These are phyloP conservation scores for Colletotrichum brevisporum DNA, from an alignment of 2,329 filamentous ascomycete species.

Conservation along the genomic window DNA sequence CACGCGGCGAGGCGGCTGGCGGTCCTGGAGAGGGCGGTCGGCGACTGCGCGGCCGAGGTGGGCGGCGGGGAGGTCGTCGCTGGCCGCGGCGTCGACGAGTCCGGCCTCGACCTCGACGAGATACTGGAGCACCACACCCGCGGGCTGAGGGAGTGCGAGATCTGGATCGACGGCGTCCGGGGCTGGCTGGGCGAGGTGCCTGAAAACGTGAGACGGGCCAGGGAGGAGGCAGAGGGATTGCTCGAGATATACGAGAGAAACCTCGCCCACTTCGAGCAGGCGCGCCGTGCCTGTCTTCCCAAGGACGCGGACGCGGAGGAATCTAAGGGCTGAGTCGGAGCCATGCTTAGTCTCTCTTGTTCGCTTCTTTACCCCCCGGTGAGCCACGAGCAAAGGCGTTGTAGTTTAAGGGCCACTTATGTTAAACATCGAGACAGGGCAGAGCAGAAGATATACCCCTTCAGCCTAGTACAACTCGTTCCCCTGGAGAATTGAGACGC, in stretches of 20 bases:
- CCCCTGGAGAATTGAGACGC: no score
- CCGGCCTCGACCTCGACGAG: not conserved
- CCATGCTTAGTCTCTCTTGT: no score
- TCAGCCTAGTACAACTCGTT: no score
- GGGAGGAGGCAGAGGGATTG: not conserved
- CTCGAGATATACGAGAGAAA: not conserved
- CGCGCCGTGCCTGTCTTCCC: no score
- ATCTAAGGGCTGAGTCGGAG: no score
- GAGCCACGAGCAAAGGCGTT: no score
- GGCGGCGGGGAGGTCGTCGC: not conserved
- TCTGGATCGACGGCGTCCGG: not conserved
- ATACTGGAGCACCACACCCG: not conserved
- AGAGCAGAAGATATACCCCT: no score
- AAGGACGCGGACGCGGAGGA: no score
- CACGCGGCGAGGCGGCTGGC: slow-evolving; percentile 4
- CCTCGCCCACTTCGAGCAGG: no score
- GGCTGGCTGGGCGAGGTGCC: slow-evolving; percentile 12
- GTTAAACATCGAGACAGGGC: no score
- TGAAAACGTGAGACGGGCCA: slow-evolving; percentile 6
- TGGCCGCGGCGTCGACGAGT: not conserved
- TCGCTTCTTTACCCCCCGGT: no score
- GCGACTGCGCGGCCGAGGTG: slow-evolving; percentile 16
- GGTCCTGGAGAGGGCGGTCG: slow-evolving; percentile 13
- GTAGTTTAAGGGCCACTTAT: no score
- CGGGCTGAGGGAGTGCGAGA: not conserved